Evolutionary conservation across 371 early-diverging fungal species (phyloP), one percentile per base, ranked within the genome.

Genomic region (Mucor ambiguus): DNA sequence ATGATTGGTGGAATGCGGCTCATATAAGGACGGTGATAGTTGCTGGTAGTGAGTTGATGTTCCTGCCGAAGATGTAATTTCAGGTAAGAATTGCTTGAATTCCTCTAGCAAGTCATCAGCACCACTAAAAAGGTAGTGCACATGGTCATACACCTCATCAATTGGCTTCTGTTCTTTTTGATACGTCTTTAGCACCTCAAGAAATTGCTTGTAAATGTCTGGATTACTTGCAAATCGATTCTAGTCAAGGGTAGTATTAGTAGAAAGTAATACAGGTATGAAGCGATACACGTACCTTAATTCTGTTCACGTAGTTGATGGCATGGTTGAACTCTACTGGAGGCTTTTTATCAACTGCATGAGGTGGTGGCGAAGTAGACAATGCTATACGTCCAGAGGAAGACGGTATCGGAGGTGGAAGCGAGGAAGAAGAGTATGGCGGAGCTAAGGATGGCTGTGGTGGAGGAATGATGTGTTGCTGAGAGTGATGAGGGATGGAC

Each of bases 301-400:
- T 97, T 80, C 97, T 96, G 79, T 97, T 97, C 11, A 99, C 98
- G 78, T 96, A 99, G 75, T 92, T 96, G 54, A 98, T 98, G 18
- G 98, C 99, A 74, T 96, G 95, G 69, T 95, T 92, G 72, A 98
- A 98, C 72, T 98, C 98, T 28, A 96, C 90, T 0, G 92, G 93
- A 22, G 78, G 64, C 28, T 68, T 64, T 14, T 58, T 61, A 16
- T 61, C 46, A 26, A 38, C n/a, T 38, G 49, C 3, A 0, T 48
- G 22, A n/a, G 57, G 14, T 12, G 62, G 20, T 37, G 48, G 20
- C 12, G 49, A 11, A 38, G 11, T 9, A 18, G 37, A 30, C 22
- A 46, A n/a, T 10, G 43, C 2, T 43, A 43, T n/a, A 43, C n/a
- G 43, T 18, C 43, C n/a, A 7, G 35, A 4, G 2, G 24, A 18